A percentile compares a stretch with the other conserved stretches of the same genome.
These are phyloP conservation scores for Petasospora rhodanensis DNA, from an alignment of 1,139 yeast genomes.

Conservation along the genomic window DNA sequence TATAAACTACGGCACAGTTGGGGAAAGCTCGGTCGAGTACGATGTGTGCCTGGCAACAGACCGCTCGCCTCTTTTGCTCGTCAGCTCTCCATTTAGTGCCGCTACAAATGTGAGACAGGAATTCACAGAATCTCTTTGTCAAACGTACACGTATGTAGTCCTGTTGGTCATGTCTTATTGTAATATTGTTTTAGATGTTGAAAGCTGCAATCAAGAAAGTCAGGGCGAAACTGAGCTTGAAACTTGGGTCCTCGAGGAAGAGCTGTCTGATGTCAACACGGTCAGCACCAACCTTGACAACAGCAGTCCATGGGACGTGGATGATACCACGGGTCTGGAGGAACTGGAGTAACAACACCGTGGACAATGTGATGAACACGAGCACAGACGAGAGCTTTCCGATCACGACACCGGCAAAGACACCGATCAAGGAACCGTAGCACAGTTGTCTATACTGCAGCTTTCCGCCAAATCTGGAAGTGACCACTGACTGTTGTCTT, in stretches of 20 bases:
- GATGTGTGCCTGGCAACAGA: too few species aligned
- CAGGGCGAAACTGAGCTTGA: slow-evolving; percentile 50
- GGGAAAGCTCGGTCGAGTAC: neutral
- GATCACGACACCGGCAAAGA: slow-evolving; percentile 50
- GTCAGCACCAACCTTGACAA: slow-evolving; percentile 45
- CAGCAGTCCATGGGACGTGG: slow-evolving; percentile 48
- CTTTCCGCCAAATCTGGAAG: slow-evolving; percentile 34
- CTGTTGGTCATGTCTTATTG: too few species aligned
- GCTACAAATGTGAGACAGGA: too few species aligned
- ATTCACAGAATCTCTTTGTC: too few species aligned
- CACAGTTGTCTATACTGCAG: slow-evolving; percentile 55
- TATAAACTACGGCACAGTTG: too few species aligned
- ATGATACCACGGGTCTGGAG: slow-evolving; percentile 52
- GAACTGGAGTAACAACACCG: slow-evolving; percentile 40
- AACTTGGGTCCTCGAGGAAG: slow-evolving; percentile 54
- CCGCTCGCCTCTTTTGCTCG: too few species aligned
- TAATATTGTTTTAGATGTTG: slow-evolving; percentile 34
- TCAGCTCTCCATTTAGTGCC: too few species aligned
- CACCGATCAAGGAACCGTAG: slow-evolving; percentile 57
- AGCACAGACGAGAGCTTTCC: slow-evolving; percentile 56
- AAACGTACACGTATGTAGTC: too few species aligned
- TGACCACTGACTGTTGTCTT: slow-evolving; percentile 10
- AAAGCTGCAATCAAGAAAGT: slow-evolving; percentile 61
- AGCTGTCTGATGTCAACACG: slow-evolving; percentile 46
- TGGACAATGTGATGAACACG: slow-evolving; percentile 43